phyloP scores from a whole-genome alignment of 305 asterid genomes.

The Euphrasia arctica region DNA sequence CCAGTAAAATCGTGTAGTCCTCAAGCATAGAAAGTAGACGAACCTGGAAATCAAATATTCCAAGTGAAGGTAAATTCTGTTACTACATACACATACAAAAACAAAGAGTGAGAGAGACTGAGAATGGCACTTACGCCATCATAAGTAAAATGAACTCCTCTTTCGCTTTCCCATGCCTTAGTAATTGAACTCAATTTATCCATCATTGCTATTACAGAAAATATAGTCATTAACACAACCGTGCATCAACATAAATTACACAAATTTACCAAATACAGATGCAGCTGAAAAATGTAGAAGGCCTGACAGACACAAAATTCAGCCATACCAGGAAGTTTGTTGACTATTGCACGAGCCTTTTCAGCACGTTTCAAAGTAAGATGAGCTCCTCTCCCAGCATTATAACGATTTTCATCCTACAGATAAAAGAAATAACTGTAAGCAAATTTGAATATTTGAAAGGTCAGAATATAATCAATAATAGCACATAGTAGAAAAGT shows the following conservation, averaged over 20 bases:
- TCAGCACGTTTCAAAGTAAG: slow-evolving; percentile 92
- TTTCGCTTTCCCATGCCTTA: slow-evolving; percentile 84
- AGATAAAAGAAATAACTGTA: slow-evolving; percentile 27
- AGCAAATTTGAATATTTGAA: slow-evolving; percentile 12
- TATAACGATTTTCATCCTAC: slow-evolving; percentile 95
- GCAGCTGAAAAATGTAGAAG: not conserved
- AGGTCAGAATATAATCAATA: slow-evolving; percentile 19
- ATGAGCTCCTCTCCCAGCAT: slow-evolving; percentile 99
- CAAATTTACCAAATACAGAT: slow-evolving; percentile 4
- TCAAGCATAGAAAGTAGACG: slow-evolving; percentile 88
- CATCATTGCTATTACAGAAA: slow-evolving; percentile 69
- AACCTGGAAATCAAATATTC: slow-evolving; percentile 45
- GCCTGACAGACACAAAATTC: slow-evolving; percentile 6
- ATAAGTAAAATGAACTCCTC: slow-evolving; percentile 70
- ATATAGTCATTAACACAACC: slow-evolving; percentile 10
- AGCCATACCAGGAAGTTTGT: slow-evolving; percentile 83
- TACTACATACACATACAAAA: not conserved
- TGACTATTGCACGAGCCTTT: slow-evolving; percentile 88
- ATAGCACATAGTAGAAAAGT: slow-evolving; percentile 11
- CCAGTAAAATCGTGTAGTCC: slow-evolving; percentile 59
- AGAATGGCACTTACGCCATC: slow-evolving; percentile 70
- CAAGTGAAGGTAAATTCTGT: slow-evolving; percentile 13
- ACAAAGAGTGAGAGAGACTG: not conserved
- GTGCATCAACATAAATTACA: slow-evolving; percentile 2
- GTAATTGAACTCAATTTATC: slow-evolving; percentile 81